Conservation (phyloP, 2,329 filamentous ascomycete species). For the Harringtonia aguacate region DNA sequence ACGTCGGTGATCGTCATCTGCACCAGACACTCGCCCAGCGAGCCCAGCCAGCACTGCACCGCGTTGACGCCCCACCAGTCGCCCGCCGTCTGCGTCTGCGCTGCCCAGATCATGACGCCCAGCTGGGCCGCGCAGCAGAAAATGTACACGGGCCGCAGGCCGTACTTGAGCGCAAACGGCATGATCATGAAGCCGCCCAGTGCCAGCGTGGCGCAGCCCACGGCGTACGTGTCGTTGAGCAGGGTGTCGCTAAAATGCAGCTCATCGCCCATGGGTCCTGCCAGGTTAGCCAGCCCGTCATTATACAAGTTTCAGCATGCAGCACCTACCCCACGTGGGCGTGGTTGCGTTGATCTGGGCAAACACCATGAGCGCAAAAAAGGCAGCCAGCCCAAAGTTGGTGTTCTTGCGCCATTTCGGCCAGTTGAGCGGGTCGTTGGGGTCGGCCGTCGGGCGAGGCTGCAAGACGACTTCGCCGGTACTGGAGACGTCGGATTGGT, state of each 20-base stretch:
- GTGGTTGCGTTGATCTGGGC: conserved; percentile 34
- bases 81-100: conserved; percentile 9
- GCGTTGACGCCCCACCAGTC: background rate
- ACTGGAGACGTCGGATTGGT: no score
- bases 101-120: conserved; percentile 27
- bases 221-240: conserved; percentile 1
- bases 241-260: conserved; percentile 18
- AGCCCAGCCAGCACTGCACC: conserved; percentile 27
- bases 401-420: conserved; percentile 31
- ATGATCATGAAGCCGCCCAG: conserved; percentile 34
- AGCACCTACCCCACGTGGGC: no score
- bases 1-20: conserved; percentile 42
- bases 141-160: conserved; percentile 30
- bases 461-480: no score
- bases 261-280: conserved; percentile 15
- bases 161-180: conserved; percentile 32
- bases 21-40: conserved; percentile 33
- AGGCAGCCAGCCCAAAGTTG: conserved; percentile 37
- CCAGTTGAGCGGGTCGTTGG: conserved; percentile 42
- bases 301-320: no score
- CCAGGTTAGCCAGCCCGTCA: conserved; percentile 21
- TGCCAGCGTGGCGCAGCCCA: conserved; percentile 31
- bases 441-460: conserved; percentile 33
- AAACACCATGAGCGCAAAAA: conserved; percentile 37
- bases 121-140: conserved; percentile 32